These are phyloP conservation scores for Thuidium tamariscinum DNA, from an alignment of 225 moss, liverwort and hornwort species.

Conservation along the genomic window DNA sequence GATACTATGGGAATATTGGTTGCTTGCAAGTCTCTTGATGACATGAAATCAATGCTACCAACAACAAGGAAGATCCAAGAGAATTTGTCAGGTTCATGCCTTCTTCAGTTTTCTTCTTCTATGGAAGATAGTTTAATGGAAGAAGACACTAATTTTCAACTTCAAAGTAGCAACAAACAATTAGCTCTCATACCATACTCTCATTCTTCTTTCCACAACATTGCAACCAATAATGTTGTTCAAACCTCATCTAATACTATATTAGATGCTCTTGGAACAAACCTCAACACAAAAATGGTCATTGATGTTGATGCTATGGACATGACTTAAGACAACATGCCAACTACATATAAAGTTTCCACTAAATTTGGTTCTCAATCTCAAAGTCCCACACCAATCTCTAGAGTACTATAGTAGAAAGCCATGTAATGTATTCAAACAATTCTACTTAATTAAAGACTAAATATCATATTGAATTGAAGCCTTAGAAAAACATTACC, in stretches of 20 bases:
- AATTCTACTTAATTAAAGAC: slow-evolving; percentile 10
- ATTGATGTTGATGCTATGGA: slow-evolving; percentile 30
- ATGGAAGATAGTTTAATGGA: slow-evolving; percentile 16
- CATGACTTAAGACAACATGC: slow-evolving; percentile 1
- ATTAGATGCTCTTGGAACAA: neutral
- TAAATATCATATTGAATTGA: slow-evolving; percentile 14
- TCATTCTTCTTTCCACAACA: neutral
- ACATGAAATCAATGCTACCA: slow-evolving; percentile 1
- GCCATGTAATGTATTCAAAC: slow-evolving; percentile 12
- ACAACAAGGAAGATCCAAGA: slow-evolving; percentile 6
- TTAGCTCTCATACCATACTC: slow-evolving; percentile 19
- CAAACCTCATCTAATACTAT: neutral
- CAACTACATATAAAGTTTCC: neutral
- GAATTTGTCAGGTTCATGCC: slow-evolving; percentile 22
- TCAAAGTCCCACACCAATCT: slow-evolving; percentile 17
- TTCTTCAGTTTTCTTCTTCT: neutral
- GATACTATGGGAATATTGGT: slow-evolving; percentile 35
- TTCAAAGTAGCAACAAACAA: neutral
- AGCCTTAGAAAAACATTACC: neutral
- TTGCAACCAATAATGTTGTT: neutral
- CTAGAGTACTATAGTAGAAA: slow-evolving; percentile 8
- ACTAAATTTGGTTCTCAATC: slow-evolving; percentile 4
- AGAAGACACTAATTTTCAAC: slow-evolving; percentile 4
- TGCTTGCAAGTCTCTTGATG: slow-evolving; percentile 50
- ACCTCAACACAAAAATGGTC: neutral